Evolutionary conservation across 371 early-diverging fungal genomes (phyloP), one percentile per base, ranked within the genome.

Genomic region (Apophysomyces variabilis): DNA sequence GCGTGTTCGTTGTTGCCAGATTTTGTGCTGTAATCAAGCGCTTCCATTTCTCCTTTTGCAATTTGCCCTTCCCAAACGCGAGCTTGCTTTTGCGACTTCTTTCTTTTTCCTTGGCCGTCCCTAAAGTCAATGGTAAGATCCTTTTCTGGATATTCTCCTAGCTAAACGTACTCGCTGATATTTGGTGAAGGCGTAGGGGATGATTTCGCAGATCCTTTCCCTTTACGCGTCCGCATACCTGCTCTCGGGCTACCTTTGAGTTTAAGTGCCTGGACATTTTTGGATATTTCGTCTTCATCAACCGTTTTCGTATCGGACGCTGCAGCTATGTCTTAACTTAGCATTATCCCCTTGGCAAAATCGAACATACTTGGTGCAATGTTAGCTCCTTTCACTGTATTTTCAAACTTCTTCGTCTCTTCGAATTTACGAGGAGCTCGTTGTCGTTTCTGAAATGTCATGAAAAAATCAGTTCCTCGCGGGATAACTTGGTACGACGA

Each of bases 381-480:
- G 74, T 87, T 85, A n/a, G 92, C 87, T 26, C 87, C 94, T 54
- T 90, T 89, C 1, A 91, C 70, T 0, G 95, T 87, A 50, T 77
- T 84, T 61, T 92, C 83, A 71, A 86, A 96, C 77, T 91, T 93
- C 50, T 87, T 90, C 5, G 95, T 92, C 16, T 95, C 85, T 64
- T 95, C 91, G 74, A 96, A 96, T 73, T 82, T 88, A 70, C 94
- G 81, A 36, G 95, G 95, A 60, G 80, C 87, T 18, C 75, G 73
- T 61, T 76, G 68, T 65, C 79, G 71, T 67, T 83, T 71, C 71
- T 81, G 36, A 64, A 63, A 50, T 38, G 37, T 37, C 3, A 38
- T n/a, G 26, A 37, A 12, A 12, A 26, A 26, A 26, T 54, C 14
- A 56, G 38, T 11, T 39, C 57, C n/a, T 26, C 12, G n/a, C 61